phyloP scores from a whole-genome alignment of 306 rosid genomes.

The Trichosanthes truncata region DNA sequence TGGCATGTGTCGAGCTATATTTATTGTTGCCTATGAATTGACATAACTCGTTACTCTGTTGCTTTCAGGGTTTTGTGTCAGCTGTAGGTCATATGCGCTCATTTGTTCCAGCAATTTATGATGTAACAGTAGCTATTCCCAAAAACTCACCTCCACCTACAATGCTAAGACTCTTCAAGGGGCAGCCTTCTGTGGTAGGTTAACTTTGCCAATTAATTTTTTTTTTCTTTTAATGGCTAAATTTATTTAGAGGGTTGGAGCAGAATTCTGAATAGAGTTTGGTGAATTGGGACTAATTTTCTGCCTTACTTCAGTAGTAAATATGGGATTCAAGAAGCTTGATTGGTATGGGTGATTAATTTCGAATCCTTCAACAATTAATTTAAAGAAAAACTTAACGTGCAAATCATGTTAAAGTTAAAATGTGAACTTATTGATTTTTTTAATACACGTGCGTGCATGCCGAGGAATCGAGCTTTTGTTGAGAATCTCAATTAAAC shows the following conservation, averaged over 20 bases:
- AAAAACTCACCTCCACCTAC: slow-evolving; percentile 80
- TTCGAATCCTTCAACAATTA: background rate
- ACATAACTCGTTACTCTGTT: background rate
- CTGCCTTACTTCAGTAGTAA: background rate
- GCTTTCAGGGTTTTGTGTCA: slow-evolving; percentile 73
- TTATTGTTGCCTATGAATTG: background rate
- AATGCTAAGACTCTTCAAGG: slow-evolving; percentile 77
- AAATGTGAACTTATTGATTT: background rate
- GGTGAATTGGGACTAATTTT: background rate
- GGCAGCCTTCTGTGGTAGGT: slow-evolving; percentile 79
- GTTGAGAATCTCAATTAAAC: no score
- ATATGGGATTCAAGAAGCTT: background rate
- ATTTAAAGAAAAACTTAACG: background rate
- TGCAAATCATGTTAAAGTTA: background rate
- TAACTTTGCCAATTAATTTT: background rate
- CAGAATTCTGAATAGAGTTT: background rate
- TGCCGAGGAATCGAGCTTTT: background rate
- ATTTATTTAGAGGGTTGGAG: background rate
- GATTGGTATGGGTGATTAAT: background rate
- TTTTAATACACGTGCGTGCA: background rate
- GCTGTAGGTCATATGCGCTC: slow-evolving; percentile 72
- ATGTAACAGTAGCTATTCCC: slow-evolving; percentile 72
- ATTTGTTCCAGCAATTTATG: slow-evolving; percentile 82
- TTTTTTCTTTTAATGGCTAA: background rate
- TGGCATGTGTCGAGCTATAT: background rate